phyloP scores from a whole-genome alignment of 1,284 basidiomycete species.

The Marasmius fiardii region DNA sequence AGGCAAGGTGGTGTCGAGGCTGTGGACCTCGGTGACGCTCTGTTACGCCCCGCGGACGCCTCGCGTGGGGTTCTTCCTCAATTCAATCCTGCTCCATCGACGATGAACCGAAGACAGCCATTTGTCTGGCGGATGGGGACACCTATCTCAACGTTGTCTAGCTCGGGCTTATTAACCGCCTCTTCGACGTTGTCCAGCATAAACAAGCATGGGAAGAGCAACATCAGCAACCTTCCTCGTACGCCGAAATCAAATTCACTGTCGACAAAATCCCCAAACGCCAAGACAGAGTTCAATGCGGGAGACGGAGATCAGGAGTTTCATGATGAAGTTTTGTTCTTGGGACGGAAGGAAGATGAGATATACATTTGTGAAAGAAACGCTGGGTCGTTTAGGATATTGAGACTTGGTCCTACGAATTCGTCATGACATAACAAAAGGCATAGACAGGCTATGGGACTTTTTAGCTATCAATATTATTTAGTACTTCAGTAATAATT shows the following conservation, averaged over 20 bases:
- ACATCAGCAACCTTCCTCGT: constrained; percentile 28
- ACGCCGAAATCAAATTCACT: constrained; percentile 47
- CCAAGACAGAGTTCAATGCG: constrained; percentile 47
- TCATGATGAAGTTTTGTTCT: constrained; percentile 70
- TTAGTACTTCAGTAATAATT: neutral
- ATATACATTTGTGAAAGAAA: constrained; percentile 80
- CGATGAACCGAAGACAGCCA: constrained; percentile 62
- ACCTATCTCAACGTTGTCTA: constrained; percentile 46
- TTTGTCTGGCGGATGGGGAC: constrained; percentile 80
- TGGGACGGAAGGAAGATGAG: constrained; percentile 69
- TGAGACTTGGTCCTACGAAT: constrained; percentile 51
- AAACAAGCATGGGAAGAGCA: neutral
- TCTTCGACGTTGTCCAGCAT: constrained; percentile 32
- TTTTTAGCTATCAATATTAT: neutral
- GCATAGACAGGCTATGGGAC: neutral
- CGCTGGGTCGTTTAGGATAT: constrained; percentile 67
- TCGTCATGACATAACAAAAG: neutral
- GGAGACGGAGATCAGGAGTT: constrained; percentile 52
- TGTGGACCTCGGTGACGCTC: constrained; percentile 71
- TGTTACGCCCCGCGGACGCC: constrained; percentile 71
- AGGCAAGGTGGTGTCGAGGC: constrained; percentile 79
- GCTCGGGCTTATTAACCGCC: constrained; percentile 34
- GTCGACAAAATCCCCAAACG: constrained; percentile 41
- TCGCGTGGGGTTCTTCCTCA: constrained; percentile 67
- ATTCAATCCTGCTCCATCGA: constrained; percentile 57